These are phyloP conservation scores for Tetrastigma voinierianum DNA, from an alignment of 164 flowering plant species.

Conservation along the genomic window DNA sequence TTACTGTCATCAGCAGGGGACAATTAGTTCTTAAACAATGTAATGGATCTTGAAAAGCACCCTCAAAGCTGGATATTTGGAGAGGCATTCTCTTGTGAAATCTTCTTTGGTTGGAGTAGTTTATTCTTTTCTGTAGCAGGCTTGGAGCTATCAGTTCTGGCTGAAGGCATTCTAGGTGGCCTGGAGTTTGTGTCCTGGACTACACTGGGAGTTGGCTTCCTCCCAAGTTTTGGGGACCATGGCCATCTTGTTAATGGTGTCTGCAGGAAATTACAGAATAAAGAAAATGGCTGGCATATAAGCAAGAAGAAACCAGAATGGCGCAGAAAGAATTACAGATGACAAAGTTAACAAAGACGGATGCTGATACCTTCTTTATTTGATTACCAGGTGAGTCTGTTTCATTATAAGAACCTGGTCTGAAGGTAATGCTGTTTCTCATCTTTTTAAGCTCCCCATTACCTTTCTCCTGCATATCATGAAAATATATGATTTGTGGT, in stretches of 20 bases:
- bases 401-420: conserved; percentile 25
- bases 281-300: not conserved
- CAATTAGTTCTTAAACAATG: not conserved
- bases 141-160: conserved; percentile 27
- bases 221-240: conserved; percentile 46
- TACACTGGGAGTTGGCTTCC: conserved; percentile 29
- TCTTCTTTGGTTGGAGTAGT: conserved; percentile 23
- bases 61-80: conserved; percentile 61
- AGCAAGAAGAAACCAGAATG: not conserved
- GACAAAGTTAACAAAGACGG: not conserved
- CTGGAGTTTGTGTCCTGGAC: conserved; percentile 24
- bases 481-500: not conserved
- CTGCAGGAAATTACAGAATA: conserved; percentile 28
- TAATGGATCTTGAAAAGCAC: not conserved
- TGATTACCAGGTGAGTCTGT: conserved; percentile 23
- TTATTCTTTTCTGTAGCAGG: conserved; percentile 23
- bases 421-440: conserved; percentile 30
- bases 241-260: conserved; percentile 35
- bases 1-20: no score
- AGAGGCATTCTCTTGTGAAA: conserved; percentile 52
- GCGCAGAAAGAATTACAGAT: not conserved
- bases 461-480: conserved; percentile 41
- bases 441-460: conserved; percentile 24
- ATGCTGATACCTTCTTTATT: conserved; percentile 36
- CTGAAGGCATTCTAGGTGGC: conserved; percentile 39